Evolutionary conservation across 192 early-diverging fungal species (phyloP).

Genomic region (Oehlia diaphana): DNA sequence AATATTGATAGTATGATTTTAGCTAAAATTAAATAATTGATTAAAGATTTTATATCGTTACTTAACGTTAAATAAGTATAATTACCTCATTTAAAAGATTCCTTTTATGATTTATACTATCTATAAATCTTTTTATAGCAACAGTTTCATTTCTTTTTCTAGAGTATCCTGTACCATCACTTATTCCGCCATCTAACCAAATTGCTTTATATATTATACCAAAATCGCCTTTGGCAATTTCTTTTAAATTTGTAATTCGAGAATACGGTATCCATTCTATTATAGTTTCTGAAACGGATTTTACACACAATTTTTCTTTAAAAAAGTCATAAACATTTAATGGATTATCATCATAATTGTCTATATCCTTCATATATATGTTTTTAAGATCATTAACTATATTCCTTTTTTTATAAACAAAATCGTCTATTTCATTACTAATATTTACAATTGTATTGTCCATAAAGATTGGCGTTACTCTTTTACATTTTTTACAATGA

Average conservation of each 20-base stretch:
- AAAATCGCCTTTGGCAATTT: neutral
- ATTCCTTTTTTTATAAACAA: too few relatives aligned
- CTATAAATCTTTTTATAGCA: neutral
- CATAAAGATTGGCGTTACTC: too few relatives aligned
- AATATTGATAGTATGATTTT: neutral
- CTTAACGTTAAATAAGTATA: too few relatives aligned
- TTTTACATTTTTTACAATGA: too few relatives aligned
- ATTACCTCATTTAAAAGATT: conserved; percentile 2
- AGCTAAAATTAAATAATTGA: neutral
- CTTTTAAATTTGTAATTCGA: too few relatives aligned
- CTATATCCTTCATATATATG: too few relatives aligned
- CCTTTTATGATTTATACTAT: neutral
- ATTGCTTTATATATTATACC: neutral
- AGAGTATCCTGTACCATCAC: neutral
- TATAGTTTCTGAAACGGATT: neutral
- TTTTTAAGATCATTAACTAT: too few relatives aligned
- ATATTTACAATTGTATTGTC: too few relatives aligned
- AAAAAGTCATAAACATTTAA: neutral
- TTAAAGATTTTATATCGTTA: too few relatives aligned
- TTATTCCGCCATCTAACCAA: neutral
- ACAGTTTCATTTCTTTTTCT: neutral
- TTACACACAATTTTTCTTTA: neutral
- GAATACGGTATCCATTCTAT: neutral
- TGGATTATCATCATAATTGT: too few relatives aligned
- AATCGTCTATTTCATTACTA: too few relatives aligned